Conservation (phyloP, 495 filamentous ascomycete species). For the Penicillium ochrochloron region DNA sequence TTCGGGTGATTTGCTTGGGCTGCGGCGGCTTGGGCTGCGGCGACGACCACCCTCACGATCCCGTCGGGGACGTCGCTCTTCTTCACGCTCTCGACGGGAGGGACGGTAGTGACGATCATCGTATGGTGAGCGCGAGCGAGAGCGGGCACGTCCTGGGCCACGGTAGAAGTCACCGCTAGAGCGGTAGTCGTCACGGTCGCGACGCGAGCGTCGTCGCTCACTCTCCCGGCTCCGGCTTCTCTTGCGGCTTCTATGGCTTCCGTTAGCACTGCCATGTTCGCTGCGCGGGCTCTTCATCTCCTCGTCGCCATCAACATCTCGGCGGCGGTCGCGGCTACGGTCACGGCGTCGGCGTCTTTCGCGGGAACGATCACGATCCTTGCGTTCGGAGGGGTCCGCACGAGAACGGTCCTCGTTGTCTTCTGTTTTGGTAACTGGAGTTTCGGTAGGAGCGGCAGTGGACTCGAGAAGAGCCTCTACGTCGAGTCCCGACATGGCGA, state of each 20-base stretch:
- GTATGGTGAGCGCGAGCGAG: constrained; percentile 76
- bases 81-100: constrained; percentile 37
- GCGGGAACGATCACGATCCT: constrained; percentile 59
- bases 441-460: constrained; percentile 68
- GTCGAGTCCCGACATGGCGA: constrained; percentile 84
- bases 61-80: constrained; percentile 38
- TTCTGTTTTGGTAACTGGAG: constrained; percentile 52
- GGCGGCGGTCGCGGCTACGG: constrained; percentile 69
- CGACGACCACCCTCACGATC: constrained; percentile 58
- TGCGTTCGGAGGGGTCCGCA: constrained; percentile 58
- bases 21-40: constrained; percentile 53
- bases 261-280: constrained; percentile 80
- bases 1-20: constrained; percentile 59
- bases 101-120: constrained; percentile 79
- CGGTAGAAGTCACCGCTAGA: constrained; percentile 76
- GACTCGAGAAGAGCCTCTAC: constrained; percentile 94
- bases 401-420: constrained; percentile 64
- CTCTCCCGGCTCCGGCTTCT: constrained; percentile 81
- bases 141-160: constrained; percentile 69
- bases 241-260: constrained; percentile 82
- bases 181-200: constrained; percentile 71
- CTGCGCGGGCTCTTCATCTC: constrained; percentile 73
- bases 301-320: constrained; percentile 66
- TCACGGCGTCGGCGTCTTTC: constrained; percentile 64
- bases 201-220: constrained; percentile 78